Evolutionary conservation across 1,139 yeast species (phyloP), one percentile per base, ranked within the genome.

Genomic region (Debaryomyces sp.): DNA sequence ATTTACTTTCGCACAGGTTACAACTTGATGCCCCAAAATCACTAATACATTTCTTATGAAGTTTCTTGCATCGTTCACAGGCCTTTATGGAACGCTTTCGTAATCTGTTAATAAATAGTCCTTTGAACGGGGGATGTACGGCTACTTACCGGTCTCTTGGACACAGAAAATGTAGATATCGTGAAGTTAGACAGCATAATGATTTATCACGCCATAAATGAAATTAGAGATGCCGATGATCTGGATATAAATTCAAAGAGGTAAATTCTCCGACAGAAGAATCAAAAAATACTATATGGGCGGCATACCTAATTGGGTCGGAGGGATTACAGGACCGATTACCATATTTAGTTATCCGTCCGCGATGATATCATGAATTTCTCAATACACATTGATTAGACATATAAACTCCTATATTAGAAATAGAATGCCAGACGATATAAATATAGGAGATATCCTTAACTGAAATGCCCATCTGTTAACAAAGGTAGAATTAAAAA

Each of bases 61-160:
- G 42, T 32, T 50, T 52, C 34, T 60, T 50, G 37, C 66, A 61
- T 21, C 57, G 44, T 15, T 46, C 41, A 34, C 66, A 61, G 4
- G 64, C 64, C 23, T 49, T 52, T 6, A 54, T 30, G 1, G 56
- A 44, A 29, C 55, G 47, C 57, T 53, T 21, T 18, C 13, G 21
- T 35, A 29, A 45, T 30, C 29, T 18, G 39, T 26, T 34, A 41
- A 29, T 29, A 34, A 22, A 13, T 37, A 13, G 10, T 21, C 7
- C 41, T 7, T 27, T 12, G 10, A 13, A 27, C 9, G 10, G 18
- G 24, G 7, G 18, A 29, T 13, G 33, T 18, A 2, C 7, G 15
- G 3, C 2, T 13, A 42, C 45, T 26, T 42, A 42, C 45, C 23
- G 30, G 45, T 24, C 45, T 38, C 29, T 36, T 38, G 15, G 36